A percentile compares a stretch with the other conserved stretches of the same genome.
Conservation (phyloP, 1,139 yeast genomes). For the Kurtzmaniella quercitrusa region DNA sequence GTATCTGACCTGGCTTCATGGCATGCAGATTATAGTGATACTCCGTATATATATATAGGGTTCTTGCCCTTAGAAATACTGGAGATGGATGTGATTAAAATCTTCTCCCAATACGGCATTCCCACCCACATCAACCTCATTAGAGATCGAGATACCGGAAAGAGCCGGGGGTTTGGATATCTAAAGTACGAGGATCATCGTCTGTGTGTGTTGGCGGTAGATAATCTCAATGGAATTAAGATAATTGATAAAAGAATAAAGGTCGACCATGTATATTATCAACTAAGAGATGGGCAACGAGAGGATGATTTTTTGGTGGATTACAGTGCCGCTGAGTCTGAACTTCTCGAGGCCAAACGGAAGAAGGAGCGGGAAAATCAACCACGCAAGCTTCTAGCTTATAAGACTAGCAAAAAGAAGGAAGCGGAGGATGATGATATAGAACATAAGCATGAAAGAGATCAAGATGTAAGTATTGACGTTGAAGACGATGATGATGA, state of each 20-base stretch:
- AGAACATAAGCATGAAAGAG: too few relatives aligned
- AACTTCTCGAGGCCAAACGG: slow-evolving; percentile 1
- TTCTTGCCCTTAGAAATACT: slow-evolving; percentile 61
- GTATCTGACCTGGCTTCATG: slow-evolving; percentile 68
- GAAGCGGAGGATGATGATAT: too few relatives aligned
- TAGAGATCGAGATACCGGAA: slow-evolving; percentile 66
- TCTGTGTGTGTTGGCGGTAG: slow-evolving; percentile 82
- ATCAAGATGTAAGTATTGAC: too few relatives aligned
- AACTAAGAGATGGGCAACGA: slow-evolving; percentile 48
- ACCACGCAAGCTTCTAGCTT: slow-evolving; percentile 13
- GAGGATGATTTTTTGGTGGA: slow-evolving; percentile 39
- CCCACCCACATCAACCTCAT: slow-evolving; percentile 75
- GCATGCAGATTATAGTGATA: slow-evolving; percentile 81
- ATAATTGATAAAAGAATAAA: slow-evolving; percentile 54
- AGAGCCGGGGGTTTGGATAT: slow-evolving; percentile 75
- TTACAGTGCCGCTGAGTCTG: slow-evolving; percentile 14
- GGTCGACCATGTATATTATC: slow-evolving; percentile 76
- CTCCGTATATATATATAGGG: slow-evolving; percentile 59
- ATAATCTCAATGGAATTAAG: slow-evolving; percentile 74
- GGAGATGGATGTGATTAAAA: slow-evolving; percentile 70
- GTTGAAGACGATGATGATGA: slow-evolving; percentile 12
- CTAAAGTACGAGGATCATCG: slow-evolving; percentile 79
- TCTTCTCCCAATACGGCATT: slow-evolving; percentile 87
- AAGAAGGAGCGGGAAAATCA: slow-evolving; percentile 15
- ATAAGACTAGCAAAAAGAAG: not conserved